A percentile compares a stretch with the other conserved stretches of the same genome.
Evolutionary conservation across 176 grass and related monocot genomes (phyloP).

Genomic region (Aegilops umbellulata): DNA sequence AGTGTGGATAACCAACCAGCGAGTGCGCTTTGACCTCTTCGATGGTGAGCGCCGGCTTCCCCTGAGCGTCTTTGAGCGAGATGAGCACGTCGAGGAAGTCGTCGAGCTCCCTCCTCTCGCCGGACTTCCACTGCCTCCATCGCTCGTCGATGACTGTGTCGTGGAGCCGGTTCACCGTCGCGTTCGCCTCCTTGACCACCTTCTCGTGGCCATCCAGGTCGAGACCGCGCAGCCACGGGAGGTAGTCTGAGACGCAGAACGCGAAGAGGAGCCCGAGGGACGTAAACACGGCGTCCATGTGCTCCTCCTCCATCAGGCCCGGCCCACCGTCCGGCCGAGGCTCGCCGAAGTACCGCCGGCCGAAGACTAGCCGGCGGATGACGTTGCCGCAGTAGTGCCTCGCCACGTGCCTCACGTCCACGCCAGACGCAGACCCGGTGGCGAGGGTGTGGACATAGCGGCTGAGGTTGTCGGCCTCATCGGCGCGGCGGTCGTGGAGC

Average conservation of each 20-base stretch:
- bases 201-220: not conserved
- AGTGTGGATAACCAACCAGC: not conserved
- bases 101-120: not conserved
- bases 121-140: not conserved
- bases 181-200: not conserved
- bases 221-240: slow-evolving; percentile 33
- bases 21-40: slow-evolving; percentile 19
- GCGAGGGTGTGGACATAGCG: slow-evolving; percentile 22
- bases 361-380: slow-evolving; percentile 14
- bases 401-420: slow-evolving; percentile 11
- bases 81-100: slow-evolving; percentile 6
- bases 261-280: slow-evolving; percentile 20
- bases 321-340: not conserved
- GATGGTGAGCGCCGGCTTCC: not conserved
- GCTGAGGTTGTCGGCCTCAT: slow-evolving; percentile 41
- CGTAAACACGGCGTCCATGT: slow-evolving; percentile 34
- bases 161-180: slow-evolving; percentile 19
- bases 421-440: not conserved
- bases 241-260: slow-evolving; percentile 47
- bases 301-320: slow-evolving; percentile 37
- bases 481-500: slow-evolving; percentile 5
- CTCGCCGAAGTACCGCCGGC: slow-evolving; percentile 36
- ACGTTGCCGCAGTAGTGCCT: slow-evolving; percentile 39
- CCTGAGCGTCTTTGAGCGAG: not conserved
- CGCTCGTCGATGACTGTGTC: not conserved